Base-by-base conservation (phyloP, 805 yeast genomes). In the Wickerhamiella sergipiensis region DNA sequence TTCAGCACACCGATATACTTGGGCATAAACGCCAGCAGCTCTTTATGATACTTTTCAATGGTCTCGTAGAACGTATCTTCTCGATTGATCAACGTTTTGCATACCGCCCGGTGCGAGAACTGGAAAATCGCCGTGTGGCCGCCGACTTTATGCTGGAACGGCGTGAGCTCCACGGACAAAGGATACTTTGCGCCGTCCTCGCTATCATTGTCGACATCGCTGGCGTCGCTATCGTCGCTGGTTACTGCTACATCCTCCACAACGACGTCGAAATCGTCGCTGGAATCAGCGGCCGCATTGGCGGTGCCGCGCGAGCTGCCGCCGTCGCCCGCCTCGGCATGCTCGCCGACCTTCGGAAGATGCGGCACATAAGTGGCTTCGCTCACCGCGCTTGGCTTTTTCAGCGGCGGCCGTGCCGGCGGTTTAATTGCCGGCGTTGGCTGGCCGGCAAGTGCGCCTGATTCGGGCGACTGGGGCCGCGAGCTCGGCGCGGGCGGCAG, bases 111-210 rank as follows among this genome's bases (percentile, higher is more conserved):
- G 58, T 81, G 85, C 4, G 95, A 83, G 63, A 92, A 92, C 56
- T 90, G 77, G 69, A 90, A 92, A 36, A 92, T 88, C 1, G 97
- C 97, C 0, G 97, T 90, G 64, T 92, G 99, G 0, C 99, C 99
- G 7, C 99, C 99, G 21, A 92, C 97, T 62, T 85, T 88, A 63
- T 92, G 88, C 51, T 82, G 81, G 67, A 89, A 90, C 1, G 97
- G 97, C 50, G 85, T 78, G 52, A 90, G 68, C 64, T 90, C 97
- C 1, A 89, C 95, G 1, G 95, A 85, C 29, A 87, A 56, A 0
- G 74, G 73, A 55, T 57, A 59, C 57, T 50, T 57, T 18, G 21
- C 44, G 31, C 46, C 50, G 17, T 49, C 49, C 8, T 31, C 50
- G 22, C 46, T 51, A 17, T 50, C 57, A 2, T 46, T 51, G 15